Base-by-base conservation (phyloP, 306 rosid genomes). In the Sesbania bispinosa region DNA sequence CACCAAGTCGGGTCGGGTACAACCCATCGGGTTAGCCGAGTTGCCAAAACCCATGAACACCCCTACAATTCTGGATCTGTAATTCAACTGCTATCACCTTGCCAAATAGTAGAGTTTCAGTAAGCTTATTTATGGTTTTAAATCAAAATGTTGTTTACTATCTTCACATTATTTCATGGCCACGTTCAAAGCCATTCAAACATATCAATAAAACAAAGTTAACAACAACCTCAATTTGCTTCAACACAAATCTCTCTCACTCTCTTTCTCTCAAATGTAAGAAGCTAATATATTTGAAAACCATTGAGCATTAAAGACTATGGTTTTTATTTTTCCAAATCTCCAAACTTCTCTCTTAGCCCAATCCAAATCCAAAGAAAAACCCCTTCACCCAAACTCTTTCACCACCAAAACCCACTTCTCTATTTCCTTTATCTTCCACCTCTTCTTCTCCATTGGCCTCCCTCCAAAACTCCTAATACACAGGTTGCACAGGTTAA, bases 251-350 rank as follows among this genome's bases (percentile, higher is more conserved):
- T 18, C 59, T 53, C 74, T 72, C 55, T 51, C 80, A 45, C 43
- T 47, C 35, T 23, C 57, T 24, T 43, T 50, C 62, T 23, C 41
- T 4, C 51, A 68, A 69, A 67, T 84, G 86, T 67, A 69, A 58
- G 62, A n/a, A n/a, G 51, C 71, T 50, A 72, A 68, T 35, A 48
- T 48, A 53, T 52, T 68, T 18, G 20, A 19, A 39, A 72, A 65
- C 8, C 77, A 64, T 73, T 67, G 53, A 59, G 32, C 8, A 53
- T 30, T 41, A 35, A 65, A 69, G 69, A 76, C 80, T 63, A 93
- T 93, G 98, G 96, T 96, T 69, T 88, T 84, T 90, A 88, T 83
- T 47, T 86, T 93, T 6, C 89, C 90, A 5, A 86, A 83, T 35
- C 85, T 90, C 41, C 83, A 90, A 50, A 84, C 90, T 33, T 83